Evolutionary conservation across 345 rosid species (phyloP).

Genomic region (Rhodamnia argentea): DNA sequence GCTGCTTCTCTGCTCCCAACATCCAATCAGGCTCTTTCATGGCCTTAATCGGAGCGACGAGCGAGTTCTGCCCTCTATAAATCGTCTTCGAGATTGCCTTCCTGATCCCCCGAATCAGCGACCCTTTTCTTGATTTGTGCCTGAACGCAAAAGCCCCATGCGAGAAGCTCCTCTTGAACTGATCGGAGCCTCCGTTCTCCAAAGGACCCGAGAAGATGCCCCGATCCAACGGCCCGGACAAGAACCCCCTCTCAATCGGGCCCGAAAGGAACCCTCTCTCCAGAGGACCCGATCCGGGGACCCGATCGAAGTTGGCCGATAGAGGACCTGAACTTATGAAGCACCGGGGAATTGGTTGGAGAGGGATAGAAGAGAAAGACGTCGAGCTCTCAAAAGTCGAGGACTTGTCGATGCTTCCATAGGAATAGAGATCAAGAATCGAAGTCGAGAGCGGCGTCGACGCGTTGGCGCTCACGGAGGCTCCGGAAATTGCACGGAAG

Average conservation of each 20-base stretch:
- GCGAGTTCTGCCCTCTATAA: slow-evolving; percentile 61
- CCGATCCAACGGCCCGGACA: slow-evolving; percentile 89
- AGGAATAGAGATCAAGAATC: slow-evolving; percentile 52
- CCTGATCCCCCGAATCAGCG: slow-evolving; percentile 52
- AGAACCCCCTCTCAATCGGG: slow-evolving; percentile 78
- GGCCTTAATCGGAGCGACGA: slow-evolving; percentile 73
- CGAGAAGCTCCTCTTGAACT: slow-evolving; percentile 74
- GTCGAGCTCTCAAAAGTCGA: slow-evolving; percentile 93
- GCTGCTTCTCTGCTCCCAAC: slow-evolving; percentile 37
- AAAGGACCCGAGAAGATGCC: slow-evolving; percentile 38
- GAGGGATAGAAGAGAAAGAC: slow-evolving; percentile 76
- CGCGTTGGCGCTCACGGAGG: slow-evolving; percentile 93
- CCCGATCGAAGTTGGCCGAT: slow-evolving; percentile 3
- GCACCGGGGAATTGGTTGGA: slow-evolving; percentile 76
- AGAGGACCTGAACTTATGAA: slow-evolving; percentile 49
- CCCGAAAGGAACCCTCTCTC: slow-evolving; percentile 80
- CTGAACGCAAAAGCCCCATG: slow-evolving; percentile 51
- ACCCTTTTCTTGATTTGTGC: slow-evolving; percentile 42
- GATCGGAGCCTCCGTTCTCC: slow-evolving; percentile 40
- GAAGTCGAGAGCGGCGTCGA: slow-evolving; percentile 91
- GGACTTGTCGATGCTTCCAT: slow-evolving; percentile 50
- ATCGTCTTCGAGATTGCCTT: slow-evolving; percentile 70
- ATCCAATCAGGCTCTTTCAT: slow-evolving; percentile 71
- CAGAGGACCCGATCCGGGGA: slow-evolving; percentile 56
- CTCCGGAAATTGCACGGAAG: slow-evolving; percentile 88